These are phyloP conservation scores for Priceomyces medius DNA, from an alignment of 805 yeast genomes.

Conservation along the genomic window DNA sequence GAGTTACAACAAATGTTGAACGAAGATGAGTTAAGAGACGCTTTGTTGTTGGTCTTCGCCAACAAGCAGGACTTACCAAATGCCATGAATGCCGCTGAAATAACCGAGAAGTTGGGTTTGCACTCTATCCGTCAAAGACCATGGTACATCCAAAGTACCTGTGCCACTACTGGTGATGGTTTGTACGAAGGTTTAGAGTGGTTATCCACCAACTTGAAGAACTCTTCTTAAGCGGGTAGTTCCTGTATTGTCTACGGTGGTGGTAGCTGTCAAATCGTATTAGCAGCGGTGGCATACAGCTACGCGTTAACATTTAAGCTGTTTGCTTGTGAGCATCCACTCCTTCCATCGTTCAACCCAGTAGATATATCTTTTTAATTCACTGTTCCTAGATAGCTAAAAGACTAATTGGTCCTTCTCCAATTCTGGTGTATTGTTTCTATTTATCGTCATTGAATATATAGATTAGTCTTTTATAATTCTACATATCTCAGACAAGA, in stretches of 20 bases:
- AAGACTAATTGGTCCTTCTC: constrained; percentile 5
- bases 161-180: constrained; percentile 99
- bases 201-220: constrained; percentile 87
- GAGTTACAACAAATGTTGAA: constrained; percentile 97
- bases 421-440: constrained; percentile 6
- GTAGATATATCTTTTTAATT: constrained; percentile 4
- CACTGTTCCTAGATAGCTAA: constrained; percentile 7
- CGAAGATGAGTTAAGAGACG: constrained; percentile 97
- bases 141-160: constrained; percentile 98
- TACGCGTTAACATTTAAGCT: neutral
- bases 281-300: neutral
- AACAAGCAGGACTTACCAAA: constrained; percentile 99
- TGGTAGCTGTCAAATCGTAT: neutral
- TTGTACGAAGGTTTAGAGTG: constrained; percentile 96
- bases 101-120: constrained; percentile 93
- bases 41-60: constrained; percentile 91
- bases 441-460: constrained; percentile 6
- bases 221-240: constrained; percentile 24
- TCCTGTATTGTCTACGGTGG: neutral
- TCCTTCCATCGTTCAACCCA: neutral
- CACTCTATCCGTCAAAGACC: constrained; percentile 98
- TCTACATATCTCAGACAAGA: constrained; percentile 4
- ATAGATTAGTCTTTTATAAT: constrained; percentile 6
- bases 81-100: constrained; percentile 98
- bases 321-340: neutral